Base-by-base conservation (phyloP, 2,329 filamentous ascomycete species). In the Volutella citrinella region DNA sequence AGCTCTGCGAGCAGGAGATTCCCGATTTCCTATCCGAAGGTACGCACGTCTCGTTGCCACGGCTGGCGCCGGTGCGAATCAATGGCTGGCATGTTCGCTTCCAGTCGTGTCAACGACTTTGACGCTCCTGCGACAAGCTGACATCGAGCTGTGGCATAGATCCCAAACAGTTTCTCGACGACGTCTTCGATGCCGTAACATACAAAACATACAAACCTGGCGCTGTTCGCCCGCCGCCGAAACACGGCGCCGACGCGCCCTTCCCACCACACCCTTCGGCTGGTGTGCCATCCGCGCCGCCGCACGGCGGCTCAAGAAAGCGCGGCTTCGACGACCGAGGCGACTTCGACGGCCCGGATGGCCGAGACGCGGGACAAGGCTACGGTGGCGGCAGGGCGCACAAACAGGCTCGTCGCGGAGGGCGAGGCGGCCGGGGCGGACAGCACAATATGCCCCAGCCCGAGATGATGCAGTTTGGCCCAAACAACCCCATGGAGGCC, bases 11-110 rank as follows among this genome's bases (percentile, higher is more conserved):
- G 54, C 70, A 77, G 33, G 82, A 88, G 57, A 79, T 91, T 24
- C 74, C 77, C 4, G 85, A 90, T 55, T 91, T 91, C 55, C 63
- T 91, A 13, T 78, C 78, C 51, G 81, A 87, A 51, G 76, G 82
- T 62, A 37, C 19, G 30, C 19, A 19, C 33, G 25, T 15, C 8
- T 22, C 12, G 20, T 22, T 12, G 20, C 20, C 9, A 22, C 12
- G 20, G 20, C 20, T 8, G n/a, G n/a, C n/a, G n/a, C n/a, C 20
- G 6, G 15, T 15, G 18, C 7, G 8, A 7, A 26, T n/a, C n/a
- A 24, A 27, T 30, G 23, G 32, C 43, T 54, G 21, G 52, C 39
- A n/a, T n/a, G n/a, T n/a, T n/a, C n/a, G n/a, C n/a, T n/a, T n/a
- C n/a, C n/a, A n/a, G n/a, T n/a, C n/a, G n/a, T n/a, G n/a, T n/a